A percentile compares a stretch with the other conserved stretches of the same genome.
Conservation (phyloP, 441 rosid species). For the Euphorbia celastroides region DNA sequence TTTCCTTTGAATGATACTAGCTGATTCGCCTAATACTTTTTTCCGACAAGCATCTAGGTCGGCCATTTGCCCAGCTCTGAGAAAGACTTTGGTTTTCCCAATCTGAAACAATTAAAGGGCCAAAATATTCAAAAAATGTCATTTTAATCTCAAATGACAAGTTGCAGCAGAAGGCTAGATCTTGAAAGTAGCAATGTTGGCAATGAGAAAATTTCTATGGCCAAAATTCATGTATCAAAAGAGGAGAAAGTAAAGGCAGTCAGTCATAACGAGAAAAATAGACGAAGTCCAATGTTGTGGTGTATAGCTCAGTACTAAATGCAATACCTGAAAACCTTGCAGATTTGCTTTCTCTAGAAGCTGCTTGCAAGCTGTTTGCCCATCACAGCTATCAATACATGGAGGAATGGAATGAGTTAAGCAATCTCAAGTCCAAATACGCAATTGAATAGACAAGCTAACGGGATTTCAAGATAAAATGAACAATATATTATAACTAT, state of each 20-base stretch:
- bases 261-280: not conserved
- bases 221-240: not conserved
- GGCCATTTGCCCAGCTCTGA: constrained; percentile 99
- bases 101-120: constrained; percentile 40
- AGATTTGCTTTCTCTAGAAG: constrained; percentile 71
- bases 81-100: constrained; percentile 92
- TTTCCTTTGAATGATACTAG: constrained; percentile 69
- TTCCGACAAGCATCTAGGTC: constrained; percentile 78
- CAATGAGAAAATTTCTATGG: constrained; percentile 8
- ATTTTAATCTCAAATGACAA: not conserved
- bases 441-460: too few species aligned
- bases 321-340: constrained; percentile 76
- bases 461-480: constrained; percentile 10
- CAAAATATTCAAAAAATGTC: constrained; percentile 9
- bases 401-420: constrained; percentile 3
- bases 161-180: not conserved
- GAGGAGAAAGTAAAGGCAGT: constrained; percentile 7
- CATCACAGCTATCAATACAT: constrained; percentile 44
- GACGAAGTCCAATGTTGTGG: constrained; percentile 10
- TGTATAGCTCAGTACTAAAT: not conserved
- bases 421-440: not conserved
- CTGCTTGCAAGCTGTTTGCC: constrained; percentile 65
- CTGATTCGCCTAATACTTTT: constrained; percentile 75
- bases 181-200: not conserved
- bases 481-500: not conserved